Evolutionary conservation across 768 basidiomycete genomes (phyloP), one percentile per base, ranked within the genome.

Genomic region (Lentinula lateritia): DNA sequence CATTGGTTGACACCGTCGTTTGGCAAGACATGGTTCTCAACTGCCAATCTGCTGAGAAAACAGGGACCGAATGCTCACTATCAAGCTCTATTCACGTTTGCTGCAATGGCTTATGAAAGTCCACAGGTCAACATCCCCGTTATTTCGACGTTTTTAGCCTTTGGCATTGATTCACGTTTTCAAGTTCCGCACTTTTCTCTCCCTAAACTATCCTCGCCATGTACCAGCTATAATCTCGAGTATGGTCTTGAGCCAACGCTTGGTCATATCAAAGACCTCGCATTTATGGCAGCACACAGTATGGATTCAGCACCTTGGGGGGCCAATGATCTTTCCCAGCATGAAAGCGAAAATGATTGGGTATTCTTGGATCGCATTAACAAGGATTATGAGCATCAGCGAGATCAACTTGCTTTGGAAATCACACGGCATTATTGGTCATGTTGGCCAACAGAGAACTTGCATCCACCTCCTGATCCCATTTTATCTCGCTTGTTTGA

Each of bases 91-190:
- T 78, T 78, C 52, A 66, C 70, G 4, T 64, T 77, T 5, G 65
- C 74, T 4, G 67, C 74, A 1, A 68, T 76, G 67, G 68, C 64
- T 12, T 77, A 74, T 63, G 52, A 55, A 3, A 70, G 69, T 1
- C 43, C 66, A 1, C 8, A 61, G 0, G 39, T 48, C 3, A 18
- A 28, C 3, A 28, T 36, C 1, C 59, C 61, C 5, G 66, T 73
- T 39, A 63, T 75, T 16, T 66, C 71, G 0, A 67, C 68, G 1
- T 56, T 78, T 1, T 50, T 80, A 12, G 70, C 78, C 1, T 74
- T 53, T 6, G 32, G 28, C 5, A 53, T 38, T n/a, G 35, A 38
- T 35, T n/a, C 52, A 38, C 32, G 38, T 77, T 58, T 62, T 69
- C 53, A 5, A 41, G 23, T 15, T 1, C 2, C 63, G 62, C 23